These are phyloP conservation scores for Cadophora gregata DNA, from an alignment of 2,329 filamentous ascomycete genomes.

Conservation along the genomic window DNA sequence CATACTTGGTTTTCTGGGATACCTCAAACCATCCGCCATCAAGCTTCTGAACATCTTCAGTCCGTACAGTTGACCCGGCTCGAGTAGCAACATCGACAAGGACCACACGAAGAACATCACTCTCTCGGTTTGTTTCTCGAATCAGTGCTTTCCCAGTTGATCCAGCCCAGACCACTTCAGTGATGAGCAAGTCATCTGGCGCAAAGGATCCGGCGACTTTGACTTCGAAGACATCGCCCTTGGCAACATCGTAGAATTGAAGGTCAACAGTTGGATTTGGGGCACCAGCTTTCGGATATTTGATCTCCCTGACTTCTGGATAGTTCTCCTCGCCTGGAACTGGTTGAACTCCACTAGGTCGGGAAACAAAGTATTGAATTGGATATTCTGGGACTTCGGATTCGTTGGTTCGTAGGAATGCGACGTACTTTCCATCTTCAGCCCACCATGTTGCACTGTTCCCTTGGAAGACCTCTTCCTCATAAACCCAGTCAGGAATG, in stretches of 20 bases:
- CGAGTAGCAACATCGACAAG: constrained; percentile 79
- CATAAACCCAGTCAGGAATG: constrained; percentile 96
- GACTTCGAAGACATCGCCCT: constrained; percentile 80
- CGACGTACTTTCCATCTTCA: constrained; percentile 83
- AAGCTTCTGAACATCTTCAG: constrained; percentile 78
- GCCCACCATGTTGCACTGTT: constrained; percentile 96
- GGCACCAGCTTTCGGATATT: constrained; percentile 95
- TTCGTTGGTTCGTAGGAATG: constrained; percentile 94
- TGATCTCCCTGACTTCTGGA: constrained; percentile 88
- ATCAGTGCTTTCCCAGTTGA: constrained; percentile 76
- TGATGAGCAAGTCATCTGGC: constrained; percentile 86
- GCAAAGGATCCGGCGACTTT: constrained; percentile 77
- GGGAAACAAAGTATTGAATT: constrained; percentile 88
- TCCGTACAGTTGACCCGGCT: constrained; percentile 78
- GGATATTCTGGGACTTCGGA: constrained; percentile 89
- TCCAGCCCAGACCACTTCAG: constrained; percentile 90
- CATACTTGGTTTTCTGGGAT: constrained; percentile 81
- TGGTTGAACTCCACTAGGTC: constrained; percentile 77
- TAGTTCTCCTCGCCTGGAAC: constrained; percentile 80
- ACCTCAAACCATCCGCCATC: constrained; percentile 99
- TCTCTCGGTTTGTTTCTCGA: constrained; percentile 92
- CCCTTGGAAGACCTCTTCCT: constrained; percentile 78
- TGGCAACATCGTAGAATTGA: constrained; percentile 84
- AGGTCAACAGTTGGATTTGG: constrained; percentile 91
- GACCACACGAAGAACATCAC: constrained; percentile 86